phyloP scores from a whole-genome alignment of 371 early-diverging fungal species.

The Mortierella sp. region DNA sequence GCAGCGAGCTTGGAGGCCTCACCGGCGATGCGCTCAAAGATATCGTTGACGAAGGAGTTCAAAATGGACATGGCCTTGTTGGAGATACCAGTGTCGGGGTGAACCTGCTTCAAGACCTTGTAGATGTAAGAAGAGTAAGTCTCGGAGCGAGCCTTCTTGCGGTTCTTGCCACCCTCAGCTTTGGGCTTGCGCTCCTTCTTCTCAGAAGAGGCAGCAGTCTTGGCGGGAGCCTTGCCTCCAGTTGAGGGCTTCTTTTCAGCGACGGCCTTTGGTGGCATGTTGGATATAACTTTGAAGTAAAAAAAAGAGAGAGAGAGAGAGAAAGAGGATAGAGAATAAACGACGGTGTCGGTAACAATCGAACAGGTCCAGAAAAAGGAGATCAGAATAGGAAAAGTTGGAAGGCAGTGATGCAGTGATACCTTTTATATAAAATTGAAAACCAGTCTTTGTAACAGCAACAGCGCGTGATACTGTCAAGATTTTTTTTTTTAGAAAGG shows the following conservation, averaged over 20 bases:
- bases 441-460: too few species aligned
- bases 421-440: not conserved
- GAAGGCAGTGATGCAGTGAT: not conserved
- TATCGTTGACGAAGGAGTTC: conserved; percentile 98
- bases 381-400: not conserved
- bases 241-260: conserved; percentile 69
- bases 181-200: conserved; percentile 65
- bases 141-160: conserved; percentile 81
- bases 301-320: conserved; percentile 6
- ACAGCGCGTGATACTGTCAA: too few species aligned
- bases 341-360: not conserved
- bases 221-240: conserved; percentile 81
- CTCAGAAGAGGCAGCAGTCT: conserved; percentile 66
- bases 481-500: not conserved
- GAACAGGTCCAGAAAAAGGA: conserved; percentile 1
- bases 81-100: conserved; percentile 98
- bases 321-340: conserved; percentile 9
- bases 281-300: not conserved
- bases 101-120: conserved; percentile 97
- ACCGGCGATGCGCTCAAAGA: conserved; percentile 93
- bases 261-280: conserved; percentile 67
- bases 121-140: conserved; percentile 97
- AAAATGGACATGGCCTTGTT: conserved; percentile 99
- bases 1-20: conserved; percentile 94
- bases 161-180: conserved; percentile 71